A percentile compares a stretch with the other conserved stretches of the same genome.
Conservation (phyloP, 1,284 basidiomycete genomes). For the Pisolithus thermaeus region DNA sequence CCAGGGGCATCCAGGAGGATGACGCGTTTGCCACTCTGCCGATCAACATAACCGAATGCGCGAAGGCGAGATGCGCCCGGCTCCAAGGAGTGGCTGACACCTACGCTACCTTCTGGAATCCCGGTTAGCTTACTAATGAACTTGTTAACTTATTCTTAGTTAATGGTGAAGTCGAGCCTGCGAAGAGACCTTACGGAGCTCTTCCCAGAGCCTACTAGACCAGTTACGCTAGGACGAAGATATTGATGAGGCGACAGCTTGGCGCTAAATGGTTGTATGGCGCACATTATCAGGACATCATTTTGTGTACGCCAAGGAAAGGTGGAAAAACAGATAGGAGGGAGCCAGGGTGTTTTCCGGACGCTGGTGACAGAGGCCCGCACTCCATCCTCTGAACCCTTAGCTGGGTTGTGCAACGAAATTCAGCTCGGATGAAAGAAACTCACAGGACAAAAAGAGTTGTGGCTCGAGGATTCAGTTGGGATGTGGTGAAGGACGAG, state of each 20-base stretch:
- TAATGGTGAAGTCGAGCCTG: background rate
- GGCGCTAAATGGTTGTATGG: background rate
- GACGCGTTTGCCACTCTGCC: background rate
- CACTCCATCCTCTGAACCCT: background rate
- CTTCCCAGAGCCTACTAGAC: background rate
- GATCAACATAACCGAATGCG: background rate
- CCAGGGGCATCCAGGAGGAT: background rate
- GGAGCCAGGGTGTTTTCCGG: background rate
- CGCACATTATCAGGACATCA: background rate
- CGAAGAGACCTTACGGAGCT: background rate
- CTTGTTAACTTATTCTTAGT: background rate
- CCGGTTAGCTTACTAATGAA: background rate
- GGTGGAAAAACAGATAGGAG: background rate
- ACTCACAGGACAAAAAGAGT: background rate
- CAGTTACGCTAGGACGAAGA: background rate
- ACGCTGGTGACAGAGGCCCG: background rate
- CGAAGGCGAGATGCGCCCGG: background rate
- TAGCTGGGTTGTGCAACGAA: background rate
- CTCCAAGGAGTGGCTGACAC: background rate
- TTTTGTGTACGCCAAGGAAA: background rate
- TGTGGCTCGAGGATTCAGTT: background rate
- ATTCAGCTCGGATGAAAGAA: background rate
- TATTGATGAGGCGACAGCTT: background rate
- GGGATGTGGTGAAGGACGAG: slow-evolving; percentile 6
- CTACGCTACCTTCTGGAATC: background rate